Evolutionary conservation across 2,329 filamentous ascomycete genomes (phyloP).

Genomic region (Cercospora zeina): DNA sequence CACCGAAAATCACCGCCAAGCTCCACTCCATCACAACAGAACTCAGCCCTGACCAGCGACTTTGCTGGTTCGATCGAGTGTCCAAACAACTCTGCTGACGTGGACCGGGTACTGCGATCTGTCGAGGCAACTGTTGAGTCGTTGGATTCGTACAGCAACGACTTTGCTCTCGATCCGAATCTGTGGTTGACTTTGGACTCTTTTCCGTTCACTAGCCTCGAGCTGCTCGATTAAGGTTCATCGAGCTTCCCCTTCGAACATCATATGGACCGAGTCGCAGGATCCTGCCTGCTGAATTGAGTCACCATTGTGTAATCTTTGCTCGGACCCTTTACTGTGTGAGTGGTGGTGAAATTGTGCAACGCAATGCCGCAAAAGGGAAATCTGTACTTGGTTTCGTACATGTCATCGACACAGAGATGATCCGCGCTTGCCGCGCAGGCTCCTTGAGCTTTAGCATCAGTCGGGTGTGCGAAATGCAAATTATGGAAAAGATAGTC

Average conservation of each 20-base stretch:
- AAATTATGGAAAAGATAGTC: slow-evolving; percentile 75
- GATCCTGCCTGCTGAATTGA: slow-evolving; percentile 36
- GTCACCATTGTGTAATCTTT: slow-evolving; percentile 65
- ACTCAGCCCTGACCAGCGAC: background rate
- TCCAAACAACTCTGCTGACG: background rate
- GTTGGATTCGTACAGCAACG: slow-evolving; percentile 21
- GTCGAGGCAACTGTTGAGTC: slow-evolving; percentile 12
- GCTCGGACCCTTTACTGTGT: slow-evolving; percentile 68
- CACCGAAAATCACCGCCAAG: slow-evolving; percentile 2
- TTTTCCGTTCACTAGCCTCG: slow-evolving; percentile 34
- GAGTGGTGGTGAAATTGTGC: slow-evolving; percentile 60
- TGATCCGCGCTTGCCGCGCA: slow-evolving; percentile 68
- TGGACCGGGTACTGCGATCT: slow-evolving; percentile 8
- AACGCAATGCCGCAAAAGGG: slow-evolving; percentile 60
- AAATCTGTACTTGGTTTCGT: slow-evolving; percentile 68
- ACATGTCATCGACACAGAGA: slow-evolving; percentile 69
- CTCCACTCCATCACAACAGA: background rate
- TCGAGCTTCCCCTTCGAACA: background rate
- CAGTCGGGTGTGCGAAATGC: slow-evolving; percentile 54
- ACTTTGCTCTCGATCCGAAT: slow-evolving; percentile 36
- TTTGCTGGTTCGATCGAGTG: background rate
- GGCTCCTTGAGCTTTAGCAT: slow-evolving; percentile 43
- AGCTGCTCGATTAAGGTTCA: background rate
- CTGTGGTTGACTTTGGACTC: slow-evolving; percentile 37
- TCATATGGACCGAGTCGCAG: background rate